Conservation (phyloP, 1,284 basidiomycete genomes). For the Sporisorium iseilematis-ciliati region DNA sequence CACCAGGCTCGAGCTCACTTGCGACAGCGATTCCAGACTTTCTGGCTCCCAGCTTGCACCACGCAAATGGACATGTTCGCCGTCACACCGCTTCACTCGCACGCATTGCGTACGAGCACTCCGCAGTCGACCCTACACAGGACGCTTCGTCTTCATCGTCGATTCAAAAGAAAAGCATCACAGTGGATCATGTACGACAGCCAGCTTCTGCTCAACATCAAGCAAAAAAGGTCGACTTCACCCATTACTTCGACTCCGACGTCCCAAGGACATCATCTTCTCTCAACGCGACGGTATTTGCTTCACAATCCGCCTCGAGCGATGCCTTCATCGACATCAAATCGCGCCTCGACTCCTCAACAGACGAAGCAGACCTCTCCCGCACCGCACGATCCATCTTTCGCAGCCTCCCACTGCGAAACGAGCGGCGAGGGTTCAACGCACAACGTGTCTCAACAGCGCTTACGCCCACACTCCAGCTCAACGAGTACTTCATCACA, state of each 20-base stretch:
- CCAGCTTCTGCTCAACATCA: neutral
- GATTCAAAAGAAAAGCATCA: no score
- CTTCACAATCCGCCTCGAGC: neutral
- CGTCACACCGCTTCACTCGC: slow-evolving; percentile 17
- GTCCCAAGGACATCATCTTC: neutral
- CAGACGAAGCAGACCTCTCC: neutral
- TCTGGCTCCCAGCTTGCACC: slow-evolving; percentile 19
- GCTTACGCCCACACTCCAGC: neutral
- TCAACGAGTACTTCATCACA: slow-evolving; percentile 23
- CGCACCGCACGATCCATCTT: slow-evolving; percentile 6
- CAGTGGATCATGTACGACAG: no score
- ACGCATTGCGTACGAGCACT: neutral
- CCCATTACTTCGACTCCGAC: slow-evolving; percentile 15
- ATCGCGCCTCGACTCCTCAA: neutral
- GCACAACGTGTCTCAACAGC: neutral
- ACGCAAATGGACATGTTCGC: neutral
- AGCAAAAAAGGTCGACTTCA: slow-evolving; percentile 4
- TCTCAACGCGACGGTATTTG: neutral
- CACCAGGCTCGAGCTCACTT: neutral
- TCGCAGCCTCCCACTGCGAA: neutral
- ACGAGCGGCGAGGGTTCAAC: slow-evolving; percentile 7
- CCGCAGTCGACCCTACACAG: neutral
- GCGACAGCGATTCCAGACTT: slow-evolving; percentile 16
- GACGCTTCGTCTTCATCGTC: neutral
- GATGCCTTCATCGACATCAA: neutral